Base-by-base conservation (phyloP, 805 yeast genomes). In the Candida ponderosae region DNA sequence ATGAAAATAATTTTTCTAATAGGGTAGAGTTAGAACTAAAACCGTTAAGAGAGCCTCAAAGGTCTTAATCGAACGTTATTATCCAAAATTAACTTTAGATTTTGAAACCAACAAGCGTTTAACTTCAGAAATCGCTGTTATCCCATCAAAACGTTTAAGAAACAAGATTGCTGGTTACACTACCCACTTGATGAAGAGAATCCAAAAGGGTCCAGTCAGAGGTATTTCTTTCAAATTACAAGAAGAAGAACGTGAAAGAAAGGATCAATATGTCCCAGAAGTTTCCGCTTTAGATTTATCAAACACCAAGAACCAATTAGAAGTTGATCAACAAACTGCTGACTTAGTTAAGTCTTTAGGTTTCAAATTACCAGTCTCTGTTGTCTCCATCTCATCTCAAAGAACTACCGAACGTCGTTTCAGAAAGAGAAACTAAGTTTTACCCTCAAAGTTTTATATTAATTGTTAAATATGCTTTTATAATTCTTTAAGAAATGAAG, bases 111-210 rank as follows among this genome's bases (percentile, higher is more conserved):
- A 93, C 96, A 93, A 93, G 83, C 90, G 98, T 79, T 81, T 94
- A 69, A 83, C 96, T 62, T 83, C 87, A 63, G 96, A 94, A 74
- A 89, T 93, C 62, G 98, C 99, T 57, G 89, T 85, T 71, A 94
- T 93, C 68, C 97, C 90, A 73, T 87, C 98, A 65, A 93, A 93
- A 84, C 87, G 99, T 77, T 84, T 93, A 73, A 93, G 99, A 81
- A 93, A 93, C 93, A 93, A 93, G 87, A 94, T 93, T 65, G 98
- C 99, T 70, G 99, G 99, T 72, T 93, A 90, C 96, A 93, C 98
- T 74, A 93, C 98, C 66, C 99, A 93, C 75, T 82, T 93, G 73
- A 94, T 93, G 98, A 93, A 87, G 81, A 89, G 99, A 80, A 93
- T 93, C 68, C 97, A 94, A 77, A 93, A 90, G 81, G 99, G 99